Base-by-base conservation (phyloP, 2,329 filamentous ascomycete genomes). In the Ploettnerulaceae sp. region DNA sequence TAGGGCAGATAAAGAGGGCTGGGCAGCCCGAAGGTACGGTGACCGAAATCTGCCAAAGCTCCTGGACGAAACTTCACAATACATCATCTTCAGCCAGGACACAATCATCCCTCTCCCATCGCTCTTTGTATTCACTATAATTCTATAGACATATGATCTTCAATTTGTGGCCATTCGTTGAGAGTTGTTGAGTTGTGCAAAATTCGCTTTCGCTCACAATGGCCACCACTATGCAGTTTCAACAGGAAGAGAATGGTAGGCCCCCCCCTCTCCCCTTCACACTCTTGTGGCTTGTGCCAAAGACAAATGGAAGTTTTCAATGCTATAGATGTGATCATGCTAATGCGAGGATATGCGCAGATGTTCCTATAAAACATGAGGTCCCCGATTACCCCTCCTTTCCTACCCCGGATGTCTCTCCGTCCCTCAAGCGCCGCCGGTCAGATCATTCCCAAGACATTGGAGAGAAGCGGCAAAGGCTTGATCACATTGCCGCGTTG, bases 361-460 rank as follows among this genome's bases (percentile, higher is more conserved):
- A 40, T 20, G 21, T 34, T 29, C 35, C 40, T 25, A 47, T 52
- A 17, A 52, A 48, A 38, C 28, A 48, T 28, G 49, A 52, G 21
- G 24, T 32, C 7, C 26, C 41, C 8, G 29, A 47, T 21, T 41
- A 41, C 40, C 29, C 25, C 28, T 38, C 46, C 24, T 45, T 29
- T 24, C 14, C 14, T 18, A 29, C 42, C 39, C 18, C 31, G n/a
- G 33, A 26, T 22, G 17, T 29, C 21, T 41, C 40, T 18, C 45
- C 31, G 21, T 33, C 43, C 24, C 24, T 48, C 20, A 57, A 57
- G 25, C 54, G 52, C 26, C 39, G 45, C 2, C 39, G 25, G 17
- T 51, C 52, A n/a, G 43, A 50, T 38, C 43, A 51, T 17, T 39
- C 35, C 24, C 34, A 41, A 11, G 48, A 52, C 9, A 15, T 40